Evolutionary conservation across 2,329 filamentous ascomycete genomes (phyloP), one percentile per base, ranked within the genome.

Genomic region (Ophiostoma pallidulum): DNA sequence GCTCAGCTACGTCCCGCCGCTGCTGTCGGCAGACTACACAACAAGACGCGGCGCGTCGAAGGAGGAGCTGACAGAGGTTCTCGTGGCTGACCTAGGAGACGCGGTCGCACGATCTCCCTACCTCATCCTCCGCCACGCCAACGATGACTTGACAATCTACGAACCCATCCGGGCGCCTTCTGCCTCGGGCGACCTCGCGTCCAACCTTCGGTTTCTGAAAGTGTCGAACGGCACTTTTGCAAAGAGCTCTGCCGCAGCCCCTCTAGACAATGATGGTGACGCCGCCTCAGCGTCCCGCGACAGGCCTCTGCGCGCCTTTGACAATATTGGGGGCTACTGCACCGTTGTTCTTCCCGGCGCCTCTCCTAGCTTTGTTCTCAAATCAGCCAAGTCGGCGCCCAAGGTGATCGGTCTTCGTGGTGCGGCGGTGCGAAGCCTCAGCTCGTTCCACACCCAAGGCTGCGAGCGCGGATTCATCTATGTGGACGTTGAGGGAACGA

Each of bases 71-170:
- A 78, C 80, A 0, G 91, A 98, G 62, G 76, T 95, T 4, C 60
- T 95, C 8, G 77, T 96, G 6, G 83, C 89, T 29, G 84, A 97
- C 54, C 74, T 98, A 12, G 92, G 92, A 22, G 87, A 95, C 58
- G 66, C 72, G 4, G 79, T 78, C 9, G 73, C 74, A 19, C 80
- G 77, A 51, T 78, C 76, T 3, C 88, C 91, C 7, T 87, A 94
- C 62, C 70, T 98, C 18, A 82, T 97, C 56, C 69, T 90, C 24
- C 85, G 91, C 43, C 87, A 87, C 41, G 74, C 77, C 9, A 82
- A 79, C 50, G 84, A 95, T 54, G 90, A 97, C 59, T 68, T 97
- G 29, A 84, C 84, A 10, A 75, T 97, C 39, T 98, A 97, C 61
- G 81, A 92, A 60, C 89, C 91, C 2, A 84, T 88, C 56, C 73